Percentiles rank a stretch among this genome's conserved stretches.
These are phyloP conservation scores for Backusella australiensis DNA, from an alignment of 192 early-diverging fungal species.

Conservation along the genomic window DNA sequence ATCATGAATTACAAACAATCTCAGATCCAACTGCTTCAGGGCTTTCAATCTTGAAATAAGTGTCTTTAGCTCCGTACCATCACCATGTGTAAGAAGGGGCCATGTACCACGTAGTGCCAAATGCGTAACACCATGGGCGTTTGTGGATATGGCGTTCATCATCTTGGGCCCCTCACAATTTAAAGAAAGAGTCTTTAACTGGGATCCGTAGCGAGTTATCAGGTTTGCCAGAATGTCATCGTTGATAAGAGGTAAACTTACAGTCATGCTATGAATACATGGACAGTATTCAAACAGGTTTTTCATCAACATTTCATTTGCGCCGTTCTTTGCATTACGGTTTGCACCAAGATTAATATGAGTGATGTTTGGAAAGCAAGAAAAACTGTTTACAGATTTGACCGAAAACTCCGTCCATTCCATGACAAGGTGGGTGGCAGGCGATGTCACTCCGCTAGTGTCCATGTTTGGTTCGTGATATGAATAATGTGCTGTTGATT, in stretches of 20 bases:
- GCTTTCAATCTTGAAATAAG: background rate
- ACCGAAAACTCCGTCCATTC: background rate
- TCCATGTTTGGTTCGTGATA: too few relatives aligned
- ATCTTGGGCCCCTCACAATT: background rate
- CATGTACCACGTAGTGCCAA: background rate
- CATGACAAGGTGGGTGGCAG: background rate
- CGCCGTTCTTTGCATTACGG: background rate
- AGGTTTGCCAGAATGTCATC: background rate
- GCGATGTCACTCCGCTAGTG: background rate
- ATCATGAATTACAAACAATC: background rate
- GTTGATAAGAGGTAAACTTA: background rate
- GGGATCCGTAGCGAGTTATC: background rate
- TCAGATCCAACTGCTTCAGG: background rate
- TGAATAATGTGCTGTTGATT: background rate
- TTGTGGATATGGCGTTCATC: background rate
- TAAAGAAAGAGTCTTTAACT: background rate
- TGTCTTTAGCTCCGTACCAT: background rate
- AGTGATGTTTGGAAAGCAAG: background rate
- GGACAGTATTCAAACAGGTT: background rate
- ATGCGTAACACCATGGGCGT: background rate
- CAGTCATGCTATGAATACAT: background rate
- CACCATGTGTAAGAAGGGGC: background rate
- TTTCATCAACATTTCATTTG: background rate
- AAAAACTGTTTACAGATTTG: background rate
- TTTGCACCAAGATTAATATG: constrained; percentile 2